These are phyloP conservation scores for Panaeolus papilionaceus DNA, from an alignment of 768 basidiomycete species.

Conservation along the genomic window DNA sequence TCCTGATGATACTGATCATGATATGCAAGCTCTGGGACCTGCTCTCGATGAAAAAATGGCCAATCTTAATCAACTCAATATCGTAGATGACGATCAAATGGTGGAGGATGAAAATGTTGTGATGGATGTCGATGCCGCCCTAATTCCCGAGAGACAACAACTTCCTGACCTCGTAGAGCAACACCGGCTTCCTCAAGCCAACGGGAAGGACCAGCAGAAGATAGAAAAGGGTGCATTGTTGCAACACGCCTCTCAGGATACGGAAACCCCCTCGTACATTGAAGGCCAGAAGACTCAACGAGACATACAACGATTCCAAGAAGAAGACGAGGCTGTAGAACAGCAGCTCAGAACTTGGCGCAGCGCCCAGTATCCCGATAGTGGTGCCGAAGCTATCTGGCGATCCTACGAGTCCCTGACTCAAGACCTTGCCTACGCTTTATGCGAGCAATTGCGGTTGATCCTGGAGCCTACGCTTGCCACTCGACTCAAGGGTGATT, in stretches of 20 bases:
- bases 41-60: constrained; percentile 85
- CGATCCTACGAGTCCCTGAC: constrained; percentile 90
- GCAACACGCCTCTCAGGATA: neutral
- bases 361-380: constrained; percentile 57
- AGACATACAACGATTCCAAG: constrained; percentile 29
- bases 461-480: constrained; percentile 96
- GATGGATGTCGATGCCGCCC: constrained; percentile 55
- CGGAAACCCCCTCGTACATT: neutral
- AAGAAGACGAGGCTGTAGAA: constrained; percentile 42
- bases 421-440: constrained; percentile 85
- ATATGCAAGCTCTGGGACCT: constrained; percentile 90
- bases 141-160: neutral
- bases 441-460: constrained; percentile 96
- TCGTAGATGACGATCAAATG: constrained; percentile 65
- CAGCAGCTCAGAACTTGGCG: constrained; percentile 67
- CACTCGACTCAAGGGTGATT: constrained; percentile 94
- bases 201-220: constrained; percentile 29
- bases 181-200: constrained; percentile 32
- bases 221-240: neutral
- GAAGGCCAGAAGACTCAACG: neutral
- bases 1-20: constrained; percentile 68
- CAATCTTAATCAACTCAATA: constrained; percentile 79
- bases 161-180: constrained; percentile 31
- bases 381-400: constrained; percentile 82
- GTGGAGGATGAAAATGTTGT: constrained; percentile 36